Evolutionary conservation across 2,329 filamentous ascomycete genomes (phyloP).

Genomic region (Sordariomycetes sp.): DNA sequence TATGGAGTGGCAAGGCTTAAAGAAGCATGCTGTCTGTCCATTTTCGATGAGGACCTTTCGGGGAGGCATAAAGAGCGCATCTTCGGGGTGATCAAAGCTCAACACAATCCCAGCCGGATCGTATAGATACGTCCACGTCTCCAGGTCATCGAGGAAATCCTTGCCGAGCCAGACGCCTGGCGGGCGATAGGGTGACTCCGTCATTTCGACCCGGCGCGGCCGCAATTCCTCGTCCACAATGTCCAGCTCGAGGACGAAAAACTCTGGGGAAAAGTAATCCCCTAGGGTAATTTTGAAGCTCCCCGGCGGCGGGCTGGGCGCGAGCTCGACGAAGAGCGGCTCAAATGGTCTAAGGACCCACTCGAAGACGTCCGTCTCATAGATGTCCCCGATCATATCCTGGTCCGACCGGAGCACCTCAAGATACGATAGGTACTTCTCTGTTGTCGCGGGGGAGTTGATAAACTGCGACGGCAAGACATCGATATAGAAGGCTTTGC

Average conservation of each 20-base stretch:
- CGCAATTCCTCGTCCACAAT: conserved; percentile 9
- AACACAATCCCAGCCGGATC: conserved; percentile 10
- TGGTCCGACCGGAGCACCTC: background rate
- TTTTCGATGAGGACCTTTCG: conserved; percentile 11
- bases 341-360: conserved; percentile 11
- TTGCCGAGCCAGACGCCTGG: conserved; percentile 9
- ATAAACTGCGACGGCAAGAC: background rate
- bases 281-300: conserved; percentile 9
- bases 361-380: conserved; percentile 8
- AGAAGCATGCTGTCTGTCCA: conserved; percentile 10
- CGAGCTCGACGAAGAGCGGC: conserved; percentile 10
- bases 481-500: background rate
- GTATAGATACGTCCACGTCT: conserved; percentile 13
- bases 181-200: conserved; percentile 5
- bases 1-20: conserved; percentile 10
- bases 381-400: background rate
- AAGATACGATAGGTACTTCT: background rate
- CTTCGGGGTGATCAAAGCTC: conserved; percentile 9
- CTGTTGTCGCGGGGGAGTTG: background rate
- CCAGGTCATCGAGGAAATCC: conserved; percentile 11
- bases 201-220: conserved; percentile 5
- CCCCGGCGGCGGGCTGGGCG: conserved; percentile 7
- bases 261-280: conserved; percentile 10
- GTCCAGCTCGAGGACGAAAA: conserved; percentile 10
- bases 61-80: conserved; percentile 12